phyloP scores from a whole-genome alignment of 129 eudicot genomes.

The Ambrosia artemisiifolia region DNA sequence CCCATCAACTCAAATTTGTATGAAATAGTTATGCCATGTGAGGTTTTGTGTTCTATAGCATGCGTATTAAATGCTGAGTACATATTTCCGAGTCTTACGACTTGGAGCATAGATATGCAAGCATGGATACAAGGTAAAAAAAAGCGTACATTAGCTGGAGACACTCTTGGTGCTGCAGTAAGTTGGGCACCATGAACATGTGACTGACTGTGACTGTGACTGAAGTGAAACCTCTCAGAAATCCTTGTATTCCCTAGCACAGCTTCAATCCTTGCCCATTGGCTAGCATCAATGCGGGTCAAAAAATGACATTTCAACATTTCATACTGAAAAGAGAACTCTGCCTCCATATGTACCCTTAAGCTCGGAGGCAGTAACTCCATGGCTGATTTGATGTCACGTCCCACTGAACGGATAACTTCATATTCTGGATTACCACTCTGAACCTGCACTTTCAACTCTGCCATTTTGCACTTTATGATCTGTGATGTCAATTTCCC shows the following conservation, averaged over 20 bases:
- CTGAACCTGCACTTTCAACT: conserved; percentile 1
- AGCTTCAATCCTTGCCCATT: conserved; percentile 4
- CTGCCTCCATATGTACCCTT: background rate
- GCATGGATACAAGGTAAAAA: background rate
- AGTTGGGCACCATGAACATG: background rate
- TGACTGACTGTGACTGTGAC: background rate
- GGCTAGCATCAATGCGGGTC: conserved; percentile 1
- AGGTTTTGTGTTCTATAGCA: background rate
- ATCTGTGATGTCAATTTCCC: background rate
- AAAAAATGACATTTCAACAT: background rate
- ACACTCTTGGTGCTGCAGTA: background rate
- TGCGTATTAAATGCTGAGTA: background rate
- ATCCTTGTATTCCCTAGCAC: background rate
- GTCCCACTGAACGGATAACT: background rate
- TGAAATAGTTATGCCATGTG: background rate
- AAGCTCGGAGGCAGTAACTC: background rate
- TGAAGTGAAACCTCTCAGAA: background rate
- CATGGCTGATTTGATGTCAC: conserved; percentile 2
- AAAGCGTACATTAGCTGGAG: background rate
- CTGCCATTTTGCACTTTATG: conserved; percentile 1
- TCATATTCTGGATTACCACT: conserved; percentile 5
- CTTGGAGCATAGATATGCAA: background rate
- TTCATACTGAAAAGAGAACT: background rate
- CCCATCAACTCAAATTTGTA: background rate
- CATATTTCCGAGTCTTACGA: background rate